Evolutionary conservation across 129 eudicot genomes (phyloP).

Genomic region (Artemisia tridentata): DNA sequence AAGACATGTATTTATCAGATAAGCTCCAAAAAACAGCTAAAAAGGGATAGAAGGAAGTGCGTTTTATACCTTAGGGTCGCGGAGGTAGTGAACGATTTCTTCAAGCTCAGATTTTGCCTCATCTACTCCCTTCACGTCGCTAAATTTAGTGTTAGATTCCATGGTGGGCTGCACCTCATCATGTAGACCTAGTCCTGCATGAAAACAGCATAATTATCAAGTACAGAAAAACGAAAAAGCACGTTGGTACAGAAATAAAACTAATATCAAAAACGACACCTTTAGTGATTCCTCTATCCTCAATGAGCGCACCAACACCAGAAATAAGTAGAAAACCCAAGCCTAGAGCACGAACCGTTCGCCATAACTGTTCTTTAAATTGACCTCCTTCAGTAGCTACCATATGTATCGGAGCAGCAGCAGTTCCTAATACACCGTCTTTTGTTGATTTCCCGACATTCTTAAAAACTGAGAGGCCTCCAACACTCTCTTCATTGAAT

Average conservation of each 20-base stretch:
- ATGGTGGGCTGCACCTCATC: slow-evolving; percentile 80
- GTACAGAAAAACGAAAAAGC: neutral
- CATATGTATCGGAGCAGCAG: slow-evolving; percentile 94
- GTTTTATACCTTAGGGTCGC: slow-evolving; percentile 81
- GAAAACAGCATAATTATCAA: slow-evolving; percentile 4
- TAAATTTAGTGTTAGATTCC: slow-evolving; percentile 78
- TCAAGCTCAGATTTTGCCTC: slow-evolving; percentile 98
- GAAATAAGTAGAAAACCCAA: slow-evolving; percentile 79
- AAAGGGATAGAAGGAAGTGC: neutral
- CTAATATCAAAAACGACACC: slow-evolving; percentile 36
- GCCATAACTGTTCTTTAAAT: slow-evolving; percentile 89
- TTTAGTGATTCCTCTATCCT: slow-evolving; percentile 94
- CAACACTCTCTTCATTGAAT: slow-evolving; percentile 50
- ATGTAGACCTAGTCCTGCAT: slow-evolving; percentile 67
- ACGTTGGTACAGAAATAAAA: neutral
- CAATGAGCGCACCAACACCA: slow-evolving; percentile 84
- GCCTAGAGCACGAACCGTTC: slow-evolving; percentile 79
- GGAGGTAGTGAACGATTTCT: slow-evolving; percentile 97
- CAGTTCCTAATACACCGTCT: slow-evolving; percentile 82
- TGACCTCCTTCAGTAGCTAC: slow-evolving; percentile 82
- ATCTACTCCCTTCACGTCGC: slow-evolving; percentile 94
- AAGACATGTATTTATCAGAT: too few relatives aligned
- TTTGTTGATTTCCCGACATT: slow-evolving; percentile 76
- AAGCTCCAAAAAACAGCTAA: too few relatives aligned
- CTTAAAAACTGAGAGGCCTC: slow-evolving; percentile 66